Conservation (phyloP, 2,329 filamentous ascomycete genomes). For the Simplicillium sp. region DNA sequence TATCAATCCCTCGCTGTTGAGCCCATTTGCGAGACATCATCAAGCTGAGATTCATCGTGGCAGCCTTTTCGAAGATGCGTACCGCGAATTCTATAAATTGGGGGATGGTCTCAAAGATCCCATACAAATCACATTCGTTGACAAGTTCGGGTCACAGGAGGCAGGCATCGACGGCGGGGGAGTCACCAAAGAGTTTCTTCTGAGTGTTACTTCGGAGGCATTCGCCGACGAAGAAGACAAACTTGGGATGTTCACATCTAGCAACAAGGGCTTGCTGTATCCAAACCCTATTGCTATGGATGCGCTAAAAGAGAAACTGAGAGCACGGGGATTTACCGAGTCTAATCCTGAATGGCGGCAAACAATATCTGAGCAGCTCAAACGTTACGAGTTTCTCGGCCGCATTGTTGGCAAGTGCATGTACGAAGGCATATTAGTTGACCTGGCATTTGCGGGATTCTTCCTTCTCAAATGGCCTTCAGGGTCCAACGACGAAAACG, state of each 20-base stretch:
- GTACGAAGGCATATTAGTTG: conserved; percentile 92
- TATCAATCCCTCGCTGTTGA: conserved; percentile 7
- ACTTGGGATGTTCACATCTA: conserved; percentile 64
- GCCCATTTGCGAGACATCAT: conserved; percentile 53
- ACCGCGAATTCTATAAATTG: conserved; percentile 69
- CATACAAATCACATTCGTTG: conserved; percentile 93
- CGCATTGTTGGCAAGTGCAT: conserved; percentile 92
- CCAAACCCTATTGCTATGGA: conserved; percentile 77
- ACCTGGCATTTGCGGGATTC: conserved; percentile 88
- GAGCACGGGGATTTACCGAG: conserved; percentile 39
- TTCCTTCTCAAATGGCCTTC: conserved; percentile 93
- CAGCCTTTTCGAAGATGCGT: conserved; percentile 78
- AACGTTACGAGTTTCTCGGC: conserved; percentile 82
- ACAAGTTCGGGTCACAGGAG: conserved; percentile 77
- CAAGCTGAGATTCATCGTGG: conserved; percentile 73
- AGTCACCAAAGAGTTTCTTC: conserved; percentile 95
- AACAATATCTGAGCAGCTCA: conserved; percentile 50
- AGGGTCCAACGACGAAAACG: conserved; percentile 51
- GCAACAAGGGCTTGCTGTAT: conserved; percentile 77
- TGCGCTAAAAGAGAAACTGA: conserved; percentile 51
- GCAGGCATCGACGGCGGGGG: conserved; percentile 95
- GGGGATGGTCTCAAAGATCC: conserved; percentile 83
- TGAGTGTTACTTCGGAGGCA: conserved; percentile 75
- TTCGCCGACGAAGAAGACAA: conserved; percentile 47
- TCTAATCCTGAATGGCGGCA: conserved; percentile 46